Evolutionary conservation across 148 eudicot genomes (phyloP), one percentile per base, ranked within the genome.

Genomic region (Vaccinium corymbosum): DNA sequence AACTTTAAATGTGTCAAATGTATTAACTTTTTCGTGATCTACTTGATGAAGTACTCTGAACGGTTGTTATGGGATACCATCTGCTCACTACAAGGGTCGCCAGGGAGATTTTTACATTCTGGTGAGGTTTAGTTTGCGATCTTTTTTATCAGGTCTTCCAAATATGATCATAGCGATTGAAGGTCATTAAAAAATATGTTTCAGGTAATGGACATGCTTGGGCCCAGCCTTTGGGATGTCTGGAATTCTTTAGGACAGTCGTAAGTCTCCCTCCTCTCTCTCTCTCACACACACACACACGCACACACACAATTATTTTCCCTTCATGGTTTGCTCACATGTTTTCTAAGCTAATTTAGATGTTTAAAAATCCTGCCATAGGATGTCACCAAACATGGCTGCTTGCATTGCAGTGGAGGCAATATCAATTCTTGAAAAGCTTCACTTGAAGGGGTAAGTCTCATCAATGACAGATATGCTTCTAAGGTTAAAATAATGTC

Each of bases 321-420:
- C 38, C 55, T 53, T 11, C 57, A n/a, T 29, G 42, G 14, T 38
- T 22, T 3, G 35, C 20, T 14, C 32, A 16, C 61, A 12, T 55
- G 66, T 29, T 29, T 68, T 68, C 13, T 22, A 68, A 27, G 38
- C 66, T 16, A 59, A 79, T 56, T 3, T 70, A 51, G 55, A 42
- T 85, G 48, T 52, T 78, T 52, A 56, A 46, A 77, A 79, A 82
- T 84, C 66, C 70, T 88, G 82, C 71, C 85, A 85, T 90, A 95
- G 98, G 93, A 95, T 95, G 98, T 89, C 98, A 62, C 98, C 97
- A 46, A 90, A 72, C 83, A 95, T 94, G 98, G 98, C 79, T 61
- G 97, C 98, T 81, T 95, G 98, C 89, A 94, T 95, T 85, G 98
- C 98, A 8, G 98, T 95, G 80, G 98, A 95, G 89, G 97, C 98